Percentiles rank a stretch among this genome's conserved stretches.
Evolutionary conservation across 2,329 filamentous ascomycete species (phyloP).

Genomic region (Colletotrichum sp.): DNA sequence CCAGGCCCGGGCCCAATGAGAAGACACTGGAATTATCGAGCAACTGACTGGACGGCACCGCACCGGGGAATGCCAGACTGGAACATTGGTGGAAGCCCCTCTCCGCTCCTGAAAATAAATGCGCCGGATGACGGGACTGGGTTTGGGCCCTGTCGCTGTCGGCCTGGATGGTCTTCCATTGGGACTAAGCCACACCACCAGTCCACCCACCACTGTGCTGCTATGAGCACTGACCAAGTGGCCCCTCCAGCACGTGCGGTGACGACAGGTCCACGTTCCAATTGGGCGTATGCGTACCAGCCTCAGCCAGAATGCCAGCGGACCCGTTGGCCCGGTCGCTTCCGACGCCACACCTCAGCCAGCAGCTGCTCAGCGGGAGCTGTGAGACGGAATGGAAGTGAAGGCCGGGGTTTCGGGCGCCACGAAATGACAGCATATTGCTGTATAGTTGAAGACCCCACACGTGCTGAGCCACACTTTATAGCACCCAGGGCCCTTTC

Average conservation of each 20-base stretch:
- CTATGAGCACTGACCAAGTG: not conserved
- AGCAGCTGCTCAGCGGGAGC: not conserved
- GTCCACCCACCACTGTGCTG: too few relatives aligned
- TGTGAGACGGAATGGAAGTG: not conserved
- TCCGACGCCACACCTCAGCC: not conserved
- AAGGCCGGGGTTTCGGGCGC: not conserved
- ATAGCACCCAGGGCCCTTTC: not conserved
- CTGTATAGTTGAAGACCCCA: not conserved
- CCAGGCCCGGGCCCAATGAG: not conserved
- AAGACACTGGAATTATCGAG: not conserved
- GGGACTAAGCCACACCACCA: not conserved
- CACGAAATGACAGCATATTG: conserved; percentile 7
- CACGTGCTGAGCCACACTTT: conserved; percentile 12
- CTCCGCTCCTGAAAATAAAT: not conserved
- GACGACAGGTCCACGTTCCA: not conserved
- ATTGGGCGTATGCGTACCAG: not conserved
- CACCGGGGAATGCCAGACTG: not conserved
- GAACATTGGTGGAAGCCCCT: not conserved
- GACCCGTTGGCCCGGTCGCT: not conserved
- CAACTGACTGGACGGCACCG: not conserved
- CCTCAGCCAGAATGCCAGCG: not conserved
- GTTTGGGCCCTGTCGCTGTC: not conserved
- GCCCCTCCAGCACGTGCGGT: not conserved
- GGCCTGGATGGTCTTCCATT: not conserved
- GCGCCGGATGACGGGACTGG: not conserved